Conservation (phyloP, 2,329 filamentous ascomycete genomes). For the Botryotinia calthae region DNA sequence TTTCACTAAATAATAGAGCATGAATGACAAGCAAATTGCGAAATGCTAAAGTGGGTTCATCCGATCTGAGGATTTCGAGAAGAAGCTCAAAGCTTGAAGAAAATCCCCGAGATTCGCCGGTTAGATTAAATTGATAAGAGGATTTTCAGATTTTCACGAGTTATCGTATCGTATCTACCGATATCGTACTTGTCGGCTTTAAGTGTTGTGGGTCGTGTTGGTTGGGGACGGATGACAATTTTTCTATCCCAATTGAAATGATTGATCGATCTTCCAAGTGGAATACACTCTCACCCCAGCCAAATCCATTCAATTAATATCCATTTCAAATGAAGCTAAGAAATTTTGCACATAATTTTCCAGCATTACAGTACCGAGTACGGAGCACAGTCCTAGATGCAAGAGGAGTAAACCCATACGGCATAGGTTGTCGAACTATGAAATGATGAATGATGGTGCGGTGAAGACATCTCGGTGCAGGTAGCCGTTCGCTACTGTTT, state of each 20-base stretch:
- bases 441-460: constrained; percentile 7
- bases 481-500: constrained; percentile 10
- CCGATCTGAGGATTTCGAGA: constrained; percentile 1
- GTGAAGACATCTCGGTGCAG: constrained; percentile 17
- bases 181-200: constrained; percentile 8
- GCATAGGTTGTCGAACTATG: not conserved
- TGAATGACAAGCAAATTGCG: constrained; percentile 10
- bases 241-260: not conserved
- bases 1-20: not conserved
- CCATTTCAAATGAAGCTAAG: not conserved
- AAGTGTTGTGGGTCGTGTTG: not conserved
- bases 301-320: not conserved
- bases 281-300: not conserved
- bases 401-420: not conserved
- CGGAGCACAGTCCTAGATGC: not conserved
- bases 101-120: constrained; percentile 10
- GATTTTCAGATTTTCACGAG: not conserved
- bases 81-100: not conserved
- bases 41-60: constrained; percentile 8
- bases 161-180: not conserved
- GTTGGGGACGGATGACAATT: not conserved
- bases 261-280: constrained; percentile 7
- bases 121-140: constrained; percentile 12
- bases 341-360: not conserved
- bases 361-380: constrained; percentile 14